These are phyloP conservation scores for Acaromyces ingoldii DNA, from an alignment of 1,284 basidiomycete genomes.

Conservation along the genomic window DNA sequence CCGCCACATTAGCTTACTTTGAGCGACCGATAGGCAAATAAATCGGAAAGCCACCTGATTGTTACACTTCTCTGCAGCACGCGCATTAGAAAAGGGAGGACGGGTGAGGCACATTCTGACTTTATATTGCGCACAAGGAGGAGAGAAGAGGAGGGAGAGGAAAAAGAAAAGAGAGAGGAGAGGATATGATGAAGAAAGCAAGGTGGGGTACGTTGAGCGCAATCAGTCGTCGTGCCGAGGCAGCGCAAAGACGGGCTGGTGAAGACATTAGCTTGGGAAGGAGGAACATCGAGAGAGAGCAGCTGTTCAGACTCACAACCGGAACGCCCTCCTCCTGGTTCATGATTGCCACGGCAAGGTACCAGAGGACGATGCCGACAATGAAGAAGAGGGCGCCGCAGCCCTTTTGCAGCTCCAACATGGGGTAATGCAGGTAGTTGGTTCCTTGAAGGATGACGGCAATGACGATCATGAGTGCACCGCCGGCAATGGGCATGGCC, in stretches of 20 bases:
- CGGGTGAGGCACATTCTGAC: too few relatives aligned
- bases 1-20: too few relatives aligned
- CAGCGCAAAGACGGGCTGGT: background rate
- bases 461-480: constrained; percentile 19
- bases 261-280: background rate
- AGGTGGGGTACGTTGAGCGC: too few relatives aligned
- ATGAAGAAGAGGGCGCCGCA: background rate
- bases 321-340: constrained; percentile 2
- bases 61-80: too few relatives aligned
- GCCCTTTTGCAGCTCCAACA: background rate
- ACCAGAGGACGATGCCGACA: constrained; percentile 4
- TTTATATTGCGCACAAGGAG: too few relatives aligned
- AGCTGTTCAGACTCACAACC: background rate
- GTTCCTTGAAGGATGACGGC: constrained; percentile 17
- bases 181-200: too few relatives aligned
- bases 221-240: constrained; percentile 1
- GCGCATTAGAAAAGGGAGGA: too few relatives aligned
- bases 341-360: constrained; percentile 1
- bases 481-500: constrained; percentile 13
- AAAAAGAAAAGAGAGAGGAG: too few relatives aligned
- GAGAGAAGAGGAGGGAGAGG: too few relatives aligned
- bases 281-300: background rate
- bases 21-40: too few relatives aligned
- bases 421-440: too few relatives aligned
- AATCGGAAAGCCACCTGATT: too few relatives aligned